Conservation (phyloP, 495 filamentous ascomycete genomes). For the Tuber magnatum region DNA sequence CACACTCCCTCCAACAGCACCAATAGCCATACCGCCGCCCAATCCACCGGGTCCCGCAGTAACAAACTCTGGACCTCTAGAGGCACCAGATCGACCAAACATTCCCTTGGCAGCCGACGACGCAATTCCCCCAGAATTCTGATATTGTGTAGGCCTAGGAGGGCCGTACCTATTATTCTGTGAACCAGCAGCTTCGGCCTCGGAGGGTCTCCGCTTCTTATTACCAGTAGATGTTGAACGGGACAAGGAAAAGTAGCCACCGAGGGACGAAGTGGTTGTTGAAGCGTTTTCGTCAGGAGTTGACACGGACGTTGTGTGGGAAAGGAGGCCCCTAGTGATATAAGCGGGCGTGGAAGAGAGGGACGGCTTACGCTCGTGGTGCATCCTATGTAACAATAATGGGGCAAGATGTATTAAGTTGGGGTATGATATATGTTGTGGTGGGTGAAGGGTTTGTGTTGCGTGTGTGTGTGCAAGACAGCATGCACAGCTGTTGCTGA, state of each 20-base stretch:
- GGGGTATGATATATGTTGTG: neutral
- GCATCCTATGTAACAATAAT: slow-evolving; percentile 12
- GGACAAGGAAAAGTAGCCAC: slow-evolving; percentile 38
- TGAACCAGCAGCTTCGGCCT: slow-evolving; percentile 11
- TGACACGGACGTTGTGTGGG: slow-evolving; percentile 34
- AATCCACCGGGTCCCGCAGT: slow-evolving; percentile 8
- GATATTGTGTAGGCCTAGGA: neutral
- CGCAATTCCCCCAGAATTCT: slow-evolving; percentile 9
- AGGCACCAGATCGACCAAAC: slow-evolving; percentile 31
- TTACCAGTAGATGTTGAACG: slow-evolving; percentile 23
- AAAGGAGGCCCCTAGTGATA: slow-evolving; percentile 37
- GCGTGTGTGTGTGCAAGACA: slow-evolving; percentile 2
- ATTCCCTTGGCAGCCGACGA: slow-evolving; percentile 17
- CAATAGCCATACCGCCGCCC: slow-evolving; percentile 18
- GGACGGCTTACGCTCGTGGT: slow-evolving; percentile 37
- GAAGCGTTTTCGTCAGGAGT: slow-evolving; percentile 37
- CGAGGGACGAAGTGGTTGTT: slow-evolving; percentile 28
- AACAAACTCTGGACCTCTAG: slow-evolving; percentile 22
- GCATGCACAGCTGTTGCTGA: neutral
- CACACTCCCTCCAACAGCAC: slow-evolving; percentile 14
- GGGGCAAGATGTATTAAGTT: neutral
- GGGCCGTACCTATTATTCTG: neutral
- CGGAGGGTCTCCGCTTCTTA: slow-evolving; percentile 32
- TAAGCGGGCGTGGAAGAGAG: slow-evolving; percentile 37
- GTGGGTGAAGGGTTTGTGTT: neutral